These are phyloP conservation scores for Teunomyces panamensis DNA, from an alignment of 805 yeast genomes.

Conservation along the genomic window DNA sequence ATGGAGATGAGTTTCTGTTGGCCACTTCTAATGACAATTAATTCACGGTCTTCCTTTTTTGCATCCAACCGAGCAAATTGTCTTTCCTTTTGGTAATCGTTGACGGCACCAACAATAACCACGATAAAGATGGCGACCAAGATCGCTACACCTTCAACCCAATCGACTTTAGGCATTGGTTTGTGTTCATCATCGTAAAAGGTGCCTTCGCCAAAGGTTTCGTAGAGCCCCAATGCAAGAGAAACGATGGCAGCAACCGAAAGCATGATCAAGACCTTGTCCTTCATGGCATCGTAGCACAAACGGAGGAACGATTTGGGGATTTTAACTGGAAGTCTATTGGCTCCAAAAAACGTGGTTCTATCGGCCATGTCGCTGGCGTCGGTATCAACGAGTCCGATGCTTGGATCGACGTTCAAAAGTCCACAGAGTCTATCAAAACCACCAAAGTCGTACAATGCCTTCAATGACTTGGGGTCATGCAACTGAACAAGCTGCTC, in stretches of 20 bases:
- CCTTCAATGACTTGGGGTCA: constrained; percentile 57
- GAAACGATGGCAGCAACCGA: constrained; percentile 87
- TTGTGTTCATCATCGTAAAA: constrained; percentile 77
- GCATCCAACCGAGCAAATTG: constrained; percentile 87
- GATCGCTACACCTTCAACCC: constrained; percentile 99
- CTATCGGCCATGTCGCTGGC: constrained; percentile 37
- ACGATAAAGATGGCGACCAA: constrained; percentile 88
- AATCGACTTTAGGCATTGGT: constrained; percentile 79
- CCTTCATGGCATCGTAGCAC: constrained; percentile 83
- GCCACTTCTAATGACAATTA: constrained; percentile 75
- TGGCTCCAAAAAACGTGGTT: constrained; percentile 57
- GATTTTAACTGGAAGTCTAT: constrained; percentile 68
- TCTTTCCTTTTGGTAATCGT: constrained; percentile 93
- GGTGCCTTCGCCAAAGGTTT: constrained; percentile 81
- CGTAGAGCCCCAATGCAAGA: constrained; percentile 85
- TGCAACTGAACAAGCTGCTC: constrained; percentile 47
- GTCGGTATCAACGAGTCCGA: constrained; percentile 41
- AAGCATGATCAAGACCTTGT: constrained; percentile 81
- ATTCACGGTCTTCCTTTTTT: constrained; percentile 79
- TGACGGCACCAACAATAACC: constrained; percentile 89
- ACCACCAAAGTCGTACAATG: constrained; percentile 47
- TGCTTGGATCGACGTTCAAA: constrained; percentile 33
- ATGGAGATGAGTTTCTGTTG: constrained; percentile 66
- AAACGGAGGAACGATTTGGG: constrained; percentile 65
- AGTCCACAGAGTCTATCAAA: constrained; percentile 28